Conservation (phyloP, 176 grass and related monocot genomes). For the Areca catechu region DNA sequence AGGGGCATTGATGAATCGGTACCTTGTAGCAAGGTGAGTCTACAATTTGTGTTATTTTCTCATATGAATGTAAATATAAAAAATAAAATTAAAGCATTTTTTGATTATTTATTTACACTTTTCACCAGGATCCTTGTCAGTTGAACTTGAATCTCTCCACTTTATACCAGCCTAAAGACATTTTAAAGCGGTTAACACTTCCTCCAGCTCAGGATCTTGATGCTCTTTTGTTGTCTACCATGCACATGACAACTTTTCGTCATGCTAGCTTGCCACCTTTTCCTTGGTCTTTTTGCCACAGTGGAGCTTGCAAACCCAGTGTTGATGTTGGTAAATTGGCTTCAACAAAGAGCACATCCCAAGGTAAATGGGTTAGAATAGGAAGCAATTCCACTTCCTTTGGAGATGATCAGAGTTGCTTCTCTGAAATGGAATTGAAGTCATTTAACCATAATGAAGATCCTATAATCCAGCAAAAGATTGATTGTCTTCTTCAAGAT, state of each 20-base stretch:
- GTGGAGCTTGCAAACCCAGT: conserved; percentile 43
- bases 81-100: background rate
- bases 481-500: conserved; percentile 66
- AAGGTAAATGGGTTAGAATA: conserved; percentile 75
- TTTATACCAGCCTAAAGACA: conserved; percentile 55
- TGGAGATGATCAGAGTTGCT: conserved; percentile 1
- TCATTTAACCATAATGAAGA: conserved; percentile 27
- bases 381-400: conserved; percentile 28
- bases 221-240: conserved; percentile 37
- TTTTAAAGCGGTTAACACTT: conserved; percentile 58
- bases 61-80: no score
- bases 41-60: background rate
- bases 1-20: conserved; percentile 37
- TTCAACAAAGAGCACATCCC: conserved; percentile 38
- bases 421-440: conserved; percentile 1
- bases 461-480: conserved; percentile 28
- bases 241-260: conserved; percentile 34
- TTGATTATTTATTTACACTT: conserved; percentile 8
- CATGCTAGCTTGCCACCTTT: conserved; percentile 79
- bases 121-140: conserved; percentile 45
- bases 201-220: conserved; percentile 43
- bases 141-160: conserved; percentile 21
- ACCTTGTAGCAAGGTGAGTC: conserved; percentile 40
- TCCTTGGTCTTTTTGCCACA: conserved; percentile 68
- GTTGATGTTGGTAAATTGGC: conserved; percentile 57